A percentile compares a stretch with the other conserved stretches of the same genome.
phyloP scores from a whole-genome alignment of 192 early-diverging fungal genomes.

The Gryganskiella cystojenkinii region DNA sequence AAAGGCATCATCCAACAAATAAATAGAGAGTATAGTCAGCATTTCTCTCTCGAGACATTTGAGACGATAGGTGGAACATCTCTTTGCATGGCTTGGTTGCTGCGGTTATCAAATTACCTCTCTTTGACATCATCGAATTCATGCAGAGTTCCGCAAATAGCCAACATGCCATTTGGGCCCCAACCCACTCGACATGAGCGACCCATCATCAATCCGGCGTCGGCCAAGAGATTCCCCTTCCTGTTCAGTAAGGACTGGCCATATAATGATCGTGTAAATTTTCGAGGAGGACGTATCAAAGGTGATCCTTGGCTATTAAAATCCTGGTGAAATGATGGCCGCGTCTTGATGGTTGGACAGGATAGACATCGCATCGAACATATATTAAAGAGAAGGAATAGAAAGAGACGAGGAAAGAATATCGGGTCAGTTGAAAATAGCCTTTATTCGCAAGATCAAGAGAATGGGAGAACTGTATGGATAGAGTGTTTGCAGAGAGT shows the following conservation, averaged over 20 bases:
- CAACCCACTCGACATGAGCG: slow-evolving; percentile 88
- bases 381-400: not conserved
- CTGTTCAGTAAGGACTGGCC: slow-evolving; percentile 45
- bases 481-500: slow-evolving; percentile 5
- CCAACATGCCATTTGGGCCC: slow-evolving; percentile 80
- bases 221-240: slow-evolving; percentile 61
- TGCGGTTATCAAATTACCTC: slow-evolving; percentile 13
- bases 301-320: slow-evolving; percentile 4
- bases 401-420: not conserved
- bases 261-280: slow-evolving; percentile 27
- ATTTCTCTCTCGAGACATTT: too few relatives aligned
- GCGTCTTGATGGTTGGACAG: slow-evolving; percentile 7
- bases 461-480: slow-evolving; percentile 1
- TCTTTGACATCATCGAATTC: slow-evolving; percentile 31
- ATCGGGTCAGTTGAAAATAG: slow-evolving; percentile 36
- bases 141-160: slow-evolving; percentile 59
- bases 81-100: too few relatives aligned
- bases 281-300: slow-evolving; percentile 20
- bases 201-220: slow-evolving; percentile 85
- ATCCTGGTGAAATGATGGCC: slow-evolving; percentile 42
- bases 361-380: not conserved
- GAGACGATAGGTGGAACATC: too few relatives aligned
- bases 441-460: slow-evolving; percentile 41
- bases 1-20: not conserved
- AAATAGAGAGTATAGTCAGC: too few relatives aligned